Conservation (phyloP, 257 asterid genomes). For the Coffea eugenioides region DNA sequence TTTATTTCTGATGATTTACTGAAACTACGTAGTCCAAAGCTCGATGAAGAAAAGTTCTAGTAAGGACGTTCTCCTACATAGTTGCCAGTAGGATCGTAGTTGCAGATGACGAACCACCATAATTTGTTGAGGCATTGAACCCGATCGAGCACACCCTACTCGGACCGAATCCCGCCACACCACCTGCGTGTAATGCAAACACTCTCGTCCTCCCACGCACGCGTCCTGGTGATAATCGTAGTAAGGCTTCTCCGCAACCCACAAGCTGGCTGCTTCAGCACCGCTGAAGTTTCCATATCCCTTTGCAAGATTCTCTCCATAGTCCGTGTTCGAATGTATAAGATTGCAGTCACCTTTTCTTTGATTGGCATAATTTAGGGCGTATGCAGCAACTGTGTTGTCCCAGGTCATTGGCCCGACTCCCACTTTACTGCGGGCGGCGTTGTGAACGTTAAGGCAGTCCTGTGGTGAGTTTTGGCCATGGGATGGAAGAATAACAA, state of each 20-base stretch:
- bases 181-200: constrained; percentile 55
- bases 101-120: not conserved
- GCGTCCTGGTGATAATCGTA: constrained; percentile 17
- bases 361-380: constrained; percentile 27
- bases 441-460: constrained; percentile 34
- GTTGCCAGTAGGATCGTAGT: not conserved
- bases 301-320: constrained; percentile 54
- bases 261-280: constrained; percentile 35
- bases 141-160: not conserved
- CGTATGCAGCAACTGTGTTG: constrained; percentile 32
- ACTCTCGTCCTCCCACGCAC: constrained; percentile 37
- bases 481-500: not conserved
- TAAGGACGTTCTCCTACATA: not conserved
- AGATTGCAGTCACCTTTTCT: constrained; percentile 36
- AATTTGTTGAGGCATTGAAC: not conserved
- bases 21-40: too few relatives aligned
- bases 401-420: constrained; percentile 42
- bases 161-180: not conserved
- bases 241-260: constrained; percentile 35
- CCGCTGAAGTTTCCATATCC: constrained; percentile 36
- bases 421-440: constrained; percentile 35
- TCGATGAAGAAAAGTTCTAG: not conserved
- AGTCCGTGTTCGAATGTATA: constrained; percentile 27
- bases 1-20: too few relatives aligned
- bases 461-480: constrained; percentile 22